Percentiles rank a stretch among this genome's conserved stretches.
phyloP scores from a whole-genome alignment of 1,284 basidiomycete genomes.

The Heterobasidion occidentale region DNA sequence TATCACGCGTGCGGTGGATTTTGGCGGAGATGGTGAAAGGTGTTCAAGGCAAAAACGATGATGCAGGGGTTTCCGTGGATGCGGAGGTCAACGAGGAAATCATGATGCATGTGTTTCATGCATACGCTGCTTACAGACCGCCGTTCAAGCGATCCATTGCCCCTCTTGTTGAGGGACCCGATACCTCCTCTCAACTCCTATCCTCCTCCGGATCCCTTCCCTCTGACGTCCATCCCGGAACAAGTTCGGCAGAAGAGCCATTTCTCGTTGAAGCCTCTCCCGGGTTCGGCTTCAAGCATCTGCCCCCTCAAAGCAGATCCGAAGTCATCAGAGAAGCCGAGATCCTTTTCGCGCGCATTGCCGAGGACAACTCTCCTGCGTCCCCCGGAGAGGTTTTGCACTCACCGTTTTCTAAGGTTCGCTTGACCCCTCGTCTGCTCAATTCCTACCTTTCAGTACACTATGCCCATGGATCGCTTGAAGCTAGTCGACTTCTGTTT shows the following conservation, averaged over 20 bases:
- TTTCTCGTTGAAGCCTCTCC: conserved; percentile 8
- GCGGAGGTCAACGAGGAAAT: conserved; percentile 60
- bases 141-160: conserved; percentile 51
- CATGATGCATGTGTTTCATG: conserved; percentile 81
- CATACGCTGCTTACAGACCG: conserved; percentile 78
- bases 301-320: conserved; percentile 67
- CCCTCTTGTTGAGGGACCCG: conserved; percentile 23
- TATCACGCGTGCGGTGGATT: conserved; percentile 83
- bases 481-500: conserved; percentile 39
- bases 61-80: conserved; percentile 14
- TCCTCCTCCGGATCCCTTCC: neutral
- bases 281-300: conserved; percentile 34
- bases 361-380: conserved; percentile 33
- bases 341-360: conserved; percentile 63
- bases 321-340: conserved; percentile 73
- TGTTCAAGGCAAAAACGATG: conserved; percentile 11
- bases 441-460: conserved; percentile 82
- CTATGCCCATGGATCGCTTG: conserved; percentile 53
- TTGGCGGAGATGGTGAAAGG: conserved; percentile 74
- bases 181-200: neutral
- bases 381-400: conserved; percentile 6
- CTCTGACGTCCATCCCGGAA: neutral
- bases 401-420: conserved; percentile 48
- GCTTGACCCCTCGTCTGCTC: conserved; percentile 55
- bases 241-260: neutral